Base-by-base conservation (phyloP, 1,284 basidiomycete genomes). In the Sporisorium graminicola region DNA sequence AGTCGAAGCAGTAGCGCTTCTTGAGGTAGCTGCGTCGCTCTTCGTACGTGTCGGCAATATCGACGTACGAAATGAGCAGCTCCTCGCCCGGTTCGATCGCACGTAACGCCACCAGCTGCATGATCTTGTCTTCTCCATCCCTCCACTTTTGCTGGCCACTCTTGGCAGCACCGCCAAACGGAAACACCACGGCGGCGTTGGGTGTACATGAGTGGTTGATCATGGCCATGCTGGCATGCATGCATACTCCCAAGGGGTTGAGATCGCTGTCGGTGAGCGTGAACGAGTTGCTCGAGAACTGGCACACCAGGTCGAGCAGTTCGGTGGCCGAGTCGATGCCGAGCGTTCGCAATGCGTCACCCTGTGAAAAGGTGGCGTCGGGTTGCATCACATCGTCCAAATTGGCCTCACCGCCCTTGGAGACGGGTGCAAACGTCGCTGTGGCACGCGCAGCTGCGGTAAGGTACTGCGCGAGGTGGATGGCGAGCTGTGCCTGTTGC, bases 131-230 rank as follows among this genome's bases (percentile, higher is more conserved):
- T 50, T 72, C 59, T 1, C 54, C 70, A 26, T 55, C 53, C n/a
- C 50, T 62, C 65, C 52, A 67, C 24, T 56, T 59, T 40, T 56
- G 59, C 58, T 63, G 65, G 1, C 27, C 87, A 69, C 16, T 89
- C 87, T 65, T 62, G 24, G 51, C 54, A 20, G 61, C 77, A 9
- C 74, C 73, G 13, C 86, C 86, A 5, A 78, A 77, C 42, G 95
- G 94, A 83, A 95, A 98, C 1, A 98, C 93, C 29, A 95, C 89
- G 27, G 92, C 93, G 0, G 92, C 93, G 77, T 97, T 96, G 0
- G 95, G 95, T 24, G 90, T 89, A 82, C 95, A 98, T 0, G 94
- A 93, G 83, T 98, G 95, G 80, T 98, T 98, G 76, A 93, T 89
- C 33, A 98, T 88, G 0, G 95, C 94, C 12, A 91, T 87, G 0